Percentiles rank a stretch among this genome's conserved stretches.
These are phyloP conservation scores for Lichtheimia ramosa DNA, from an alignment of 371 early-diverging fungal species.

Conservation along the genomic window DNA sequence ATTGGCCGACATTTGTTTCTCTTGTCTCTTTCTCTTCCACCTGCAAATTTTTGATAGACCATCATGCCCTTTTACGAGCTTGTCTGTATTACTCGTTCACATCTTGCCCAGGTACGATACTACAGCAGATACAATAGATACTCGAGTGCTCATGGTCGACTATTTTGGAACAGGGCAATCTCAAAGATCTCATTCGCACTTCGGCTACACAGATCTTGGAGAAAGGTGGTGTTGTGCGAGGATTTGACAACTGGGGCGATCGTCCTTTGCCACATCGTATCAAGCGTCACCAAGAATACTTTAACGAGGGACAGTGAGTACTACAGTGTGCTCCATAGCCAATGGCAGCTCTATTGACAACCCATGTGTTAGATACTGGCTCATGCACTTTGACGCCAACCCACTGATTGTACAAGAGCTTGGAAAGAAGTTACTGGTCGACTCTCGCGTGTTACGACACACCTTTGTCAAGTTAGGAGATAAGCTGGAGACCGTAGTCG, in stretches of 20 bases:
- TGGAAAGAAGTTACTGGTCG: conserved; percentile 62
- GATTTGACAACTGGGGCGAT: conserved; percentile 69
- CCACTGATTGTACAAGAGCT: conserved; percentile 62
- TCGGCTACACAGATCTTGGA: conserved; percentile 72
- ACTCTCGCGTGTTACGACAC: conserved; percentile 78
- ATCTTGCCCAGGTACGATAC: conserved; percentile 49
- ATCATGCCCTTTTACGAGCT: conserved; percentile 75
- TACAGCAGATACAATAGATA: neutral
- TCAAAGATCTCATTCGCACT: conserved; percentile 66
- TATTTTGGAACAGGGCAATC: conserved; percentile 43
- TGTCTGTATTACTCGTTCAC: conserved; percentile 65
- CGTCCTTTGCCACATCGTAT: conserved; percentile 64
- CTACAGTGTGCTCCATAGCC: too few species aligned
- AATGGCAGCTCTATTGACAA: too few species aligned
- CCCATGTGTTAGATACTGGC: conserved; percentile 55
- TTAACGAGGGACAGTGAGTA: conserved; percentile 63
- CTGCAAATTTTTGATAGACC: too few species aligned
- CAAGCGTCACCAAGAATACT: conserved; percentile 68
- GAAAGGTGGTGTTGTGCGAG: conserved; percentile 78
- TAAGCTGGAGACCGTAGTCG: conserved; percentile 58
- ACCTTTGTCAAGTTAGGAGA: conserved; percentile 75
- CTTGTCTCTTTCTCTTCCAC: too few species aligned
- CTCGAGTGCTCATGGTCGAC: neutral
- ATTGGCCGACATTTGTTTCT: too few species aligned
- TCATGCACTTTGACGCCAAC: conserved; percentile 81